Evolutionary conservation across 1,139 yeast genomes (phyloP).

Genomic region (Debaryomyces robertsiae): DNA sequence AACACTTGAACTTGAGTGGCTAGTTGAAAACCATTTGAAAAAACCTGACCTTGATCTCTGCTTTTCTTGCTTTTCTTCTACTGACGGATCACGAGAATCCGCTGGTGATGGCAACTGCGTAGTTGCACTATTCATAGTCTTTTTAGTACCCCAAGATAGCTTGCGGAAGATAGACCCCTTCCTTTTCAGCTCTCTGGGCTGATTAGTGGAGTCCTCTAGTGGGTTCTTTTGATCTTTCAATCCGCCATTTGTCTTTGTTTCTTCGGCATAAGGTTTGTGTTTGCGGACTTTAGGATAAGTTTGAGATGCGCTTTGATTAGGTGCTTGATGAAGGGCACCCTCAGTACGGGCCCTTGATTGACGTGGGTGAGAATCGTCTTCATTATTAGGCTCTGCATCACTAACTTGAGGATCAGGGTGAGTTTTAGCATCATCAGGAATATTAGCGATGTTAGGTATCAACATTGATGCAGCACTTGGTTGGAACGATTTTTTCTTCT

Average conservation of each 20-base stretch:
- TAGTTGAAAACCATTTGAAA: slow-evolving; percentile 48
- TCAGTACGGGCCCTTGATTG: slow-evolving; percentile 26
- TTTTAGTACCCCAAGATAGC: slow-evolving; percentile 58
- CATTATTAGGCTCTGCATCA: background rate
- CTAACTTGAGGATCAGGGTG: slow-evolving; percentile 27
- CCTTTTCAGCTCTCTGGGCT: slow-evolving; percentile 34
- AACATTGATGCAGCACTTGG: slow-evolving; percentile 46
- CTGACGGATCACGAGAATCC: slow-evolving; percentile 33
- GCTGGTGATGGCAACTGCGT: slow-evolving; percentile 45
- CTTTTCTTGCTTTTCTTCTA: slow-evolving; percentile 38
- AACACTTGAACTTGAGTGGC: slow-evolving; percentile 21
- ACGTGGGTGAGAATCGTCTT: slow-evolving; percentile 22
- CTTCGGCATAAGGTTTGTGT: slow-evolving; percentile 17
- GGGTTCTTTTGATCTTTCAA: slow-evolving; percentile 23
- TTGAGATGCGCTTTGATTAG: slow-evolving; percentile 15
- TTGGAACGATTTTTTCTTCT: slow-evolving; percentile 26
- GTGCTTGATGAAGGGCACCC: background rate
- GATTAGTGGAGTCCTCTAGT: slow-evolving; percentile 37
- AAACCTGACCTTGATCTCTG: slow-evolving; percentile 34
- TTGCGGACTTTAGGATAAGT: slow-evolving; percentile 32
- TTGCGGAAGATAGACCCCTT: slow-evolving; percentile 62
- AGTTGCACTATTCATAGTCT: slow-evolving; percentile 28
- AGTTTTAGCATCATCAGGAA: slow-evolving; percentile 9
- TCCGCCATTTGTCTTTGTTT: background rate
- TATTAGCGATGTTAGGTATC: slow-evolving; percentile 28